Evolutionary conservation across 371 early-diverging fungal genomes (phyloP).

Genomic region (Mortierella sp.): DNA sequence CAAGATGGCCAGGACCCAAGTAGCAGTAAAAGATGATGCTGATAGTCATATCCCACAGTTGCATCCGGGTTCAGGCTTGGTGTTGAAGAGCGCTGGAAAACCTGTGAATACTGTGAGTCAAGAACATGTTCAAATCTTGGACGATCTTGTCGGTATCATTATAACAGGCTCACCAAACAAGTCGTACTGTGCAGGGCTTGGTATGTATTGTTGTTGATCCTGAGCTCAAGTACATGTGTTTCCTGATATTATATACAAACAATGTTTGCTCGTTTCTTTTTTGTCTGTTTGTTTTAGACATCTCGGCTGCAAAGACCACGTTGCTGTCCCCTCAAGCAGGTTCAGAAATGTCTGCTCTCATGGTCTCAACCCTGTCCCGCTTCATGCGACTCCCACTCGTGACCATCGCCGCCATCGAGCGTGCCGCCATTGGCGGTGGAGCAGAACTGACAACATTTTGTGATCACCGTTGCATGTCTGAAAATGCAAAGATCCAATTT

Average conservation of each 20-base stretch:
- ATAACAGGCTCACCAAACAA: conserved; percentile 65
- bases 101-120: conserved; percentile 22
- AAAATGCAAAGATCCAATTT: conserved; percentile 64
- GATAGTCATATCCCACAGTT: neutral
- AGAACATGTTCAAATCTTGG: conserved; percentile 11
- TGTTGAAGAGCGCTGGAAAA: conserved; percentile 33
- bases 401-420: conserved; percentile 74
- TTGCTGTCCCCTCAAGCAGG: conserved; percentile 62
- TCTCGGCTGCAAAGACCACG: conserved; percentile 64
- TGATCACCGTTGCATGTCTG: conserved; percentile 71
- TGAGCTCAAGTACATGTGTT: neutral
- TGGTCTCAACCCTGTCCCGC: conserved; percentile 70
- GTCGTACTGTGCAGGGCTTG: conserved; percentile 77
- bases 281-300: conserved; percentile 56
- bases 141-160: conserved; percentile 63
- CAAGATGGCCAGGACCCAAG: neutral
- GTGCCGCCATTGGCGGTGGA: conserved; percentile 80
- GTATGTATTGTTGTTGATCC: conserved; percentile 42
- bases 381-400: conserved; percentile 71
- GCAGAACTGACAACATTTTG: conserved; percentile 76
- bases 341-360: conserved; percentile 65
- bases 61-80: conserved; percentile 19
- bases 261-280: too few species aligned
- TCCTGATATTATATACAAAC: too few species aligned
- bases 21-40: neutral